A percentile compares a stretch with the other conserved stretches of the same genome.
Evolutionary conservation across 1,139 yeast genomes (phyloP).

Genomic region (Geotrichum candidum): DNA sequence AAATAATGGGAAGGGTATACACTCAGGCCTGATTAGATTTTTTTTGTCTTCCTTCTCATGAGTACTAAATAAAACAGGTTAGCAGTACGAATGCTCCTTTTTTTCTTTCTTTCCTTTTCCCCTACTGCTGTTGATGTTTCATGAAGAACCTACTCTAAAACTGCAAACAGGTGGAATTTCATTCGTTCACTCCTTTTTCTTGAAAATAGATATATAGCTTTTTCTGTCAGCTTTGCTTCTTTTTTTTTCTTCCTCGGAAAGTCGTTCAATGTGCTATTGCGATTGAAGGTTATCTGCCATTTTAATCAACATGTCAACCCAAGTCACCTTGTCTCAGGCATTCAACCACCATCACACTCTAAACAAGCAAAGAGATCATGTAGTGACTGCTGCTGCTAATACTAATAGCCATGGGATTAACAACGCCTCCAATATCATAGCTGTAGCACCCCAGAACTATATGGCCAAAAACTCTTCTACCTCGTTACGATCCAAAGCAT

Average conservation of each 20-base stretch:
- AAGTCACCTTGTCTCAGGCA: conserved; percentile 3
- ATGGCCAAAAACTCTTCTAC: not conserved
- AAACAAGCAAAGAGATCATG: not conserved
- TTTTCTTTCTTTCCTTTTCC: not conserved
- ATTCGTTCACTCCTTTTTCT: not conserved
- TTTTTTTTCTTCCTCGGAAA: not conserved
- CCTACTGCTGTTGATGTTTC: not conserved
- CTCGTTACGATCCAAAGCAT: not conserved
- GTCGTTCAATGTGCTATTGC: not conserved
- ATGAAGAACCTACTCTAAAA: not conserved
- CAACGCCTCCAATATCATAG: not conserved
- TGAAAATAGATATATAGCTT: not conserved
- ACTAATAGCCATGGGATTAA: not conserved
- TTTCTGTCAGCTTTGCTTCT: not conserved
- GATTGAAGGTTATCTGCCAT: no score
- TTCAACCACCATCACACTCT: conserved; percentile 6
- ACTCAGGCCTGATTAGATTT: no score
- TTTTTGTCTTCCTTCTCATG: no score
- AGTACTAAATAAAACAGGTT: no score
- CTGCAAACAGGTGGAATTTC: not conserved
- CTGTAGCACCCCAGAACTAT: not conserved
- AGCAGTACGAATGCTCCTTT: not conserved
- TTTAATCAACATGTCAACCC: not conserved
- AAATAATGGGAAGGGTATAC: no score
- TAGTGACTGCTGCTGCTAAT: not conserved